Evolutionary conservation across 2,329 filamentous ascomycete species (phyloP).

Genomic region (Emericellopsis cladophorae): DNA sequence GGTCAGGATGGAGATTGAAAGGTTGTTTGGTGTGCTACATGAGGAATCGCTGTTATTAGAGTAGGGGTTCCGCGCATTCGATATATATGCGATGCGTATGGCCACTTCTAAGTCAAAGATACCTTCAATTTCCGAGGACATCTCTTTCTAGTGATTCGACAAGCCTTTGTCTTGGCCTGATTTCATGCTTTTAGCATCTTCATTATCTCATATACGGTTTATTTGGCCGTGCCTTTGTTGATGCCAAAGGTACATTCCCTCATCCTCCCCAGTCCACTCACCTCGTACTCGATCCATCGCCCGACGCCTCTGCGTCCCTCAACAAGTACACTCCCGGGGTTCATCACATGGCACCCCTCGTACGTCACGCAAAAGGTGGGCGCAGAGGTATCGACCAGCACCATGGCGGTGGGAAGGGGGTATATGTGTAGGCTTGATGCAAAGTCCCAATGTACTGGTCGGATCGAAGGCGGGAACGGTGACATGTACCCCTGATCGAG

Average conservation of each 20-base stretch:
- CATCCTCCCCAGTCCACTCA: slow-evolving; percentile 48
- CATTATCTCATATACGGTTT: too few species aligned
- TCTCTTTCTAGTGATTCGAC: too few species aligned
- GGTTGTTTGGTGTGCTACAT: slow-evolving; percentile 49
- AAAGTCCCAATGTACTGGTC: slow-evolving; percentile 87
- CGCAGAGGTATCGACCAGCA: slow-evolving; percentile 71
- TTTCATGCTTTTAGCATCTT: neutral
- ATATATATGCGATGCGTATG: too few species aligned
- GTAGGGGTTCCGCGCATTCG: slow-evolving; percentile 13
- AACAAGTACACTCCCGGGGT: slow-evolving; percentile 69
- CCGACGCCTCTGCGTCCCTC: slow-evolving; percentile 55
- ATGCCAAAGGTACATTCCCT: slow-evolving; percentile 44
- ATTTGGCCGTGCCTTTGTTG: neutral
- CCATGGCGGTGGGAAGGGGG: slow-evolving; percentile 72
- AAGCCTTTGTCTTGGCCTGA: neutral
- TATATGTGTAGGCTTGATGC: slow-evolving; percentile 67
- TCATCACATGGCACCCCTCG: slow-evolving; percentile 92
- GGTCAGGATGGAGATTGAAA: slow-evolving; percentile 48
- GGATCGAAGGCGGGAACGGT: slow-evolving; percentile 67
- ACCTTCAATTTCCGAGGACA: too few species aligned
- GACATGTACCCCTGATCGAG: slow-evolving; percentile 83
- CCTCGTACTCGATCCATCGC: slow-evolving; percentile 80
- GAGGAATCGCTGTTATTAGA: slow-evolving; percentile 45
- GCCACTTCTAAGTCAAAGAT: too few species aligned
- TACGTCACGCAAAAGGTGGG: slow-evolving; percentile 82